Evolutionary conservation across 1,284 basidiomycete species (phyloP).

Genomic region (Stereum hirsutum): DNA sequence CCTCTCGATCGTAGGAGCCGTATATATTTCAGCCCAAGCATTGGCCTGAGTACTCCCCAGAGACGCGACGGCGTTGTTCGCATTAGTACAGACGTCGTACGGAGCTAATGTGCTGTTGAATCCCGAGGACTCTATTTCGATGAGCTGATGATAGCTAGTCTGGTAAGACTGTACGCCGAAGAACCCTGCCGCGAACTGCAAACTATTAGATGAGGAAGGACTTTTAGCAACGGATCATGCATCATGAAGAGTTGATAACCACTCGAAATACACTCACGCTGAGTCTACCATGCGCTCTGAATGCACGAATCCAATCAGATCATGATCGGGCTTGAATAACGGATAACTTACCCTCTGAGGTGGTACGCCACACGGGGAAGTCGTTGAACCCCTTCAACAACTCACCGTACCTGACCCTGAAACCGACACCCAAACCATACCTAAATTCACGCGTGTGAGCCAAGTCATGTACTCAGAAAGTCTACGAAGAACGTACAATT

Average conservation of each 20-base stretch:
- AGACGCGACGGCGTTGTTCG: constrained; percentile 24
- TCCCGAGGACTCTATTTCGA: constrained; percentile 39
- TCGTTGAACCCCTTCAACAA: constrained; percentile 42
- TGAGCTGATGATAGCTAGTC: constrained; percentile 36
- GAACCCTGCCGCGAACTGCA: constrained; percentile 52
- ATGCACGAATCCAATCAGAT: neutral
- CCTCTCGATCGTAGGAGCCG: constrained; percentile 39
- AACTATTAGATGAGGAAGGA: constrained; percentile 15
- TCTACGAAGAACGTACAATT: constrained; percentile 27
- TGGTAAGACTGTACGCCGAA: constrained; percentile 44
- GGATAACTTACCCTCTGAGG: constrained; percentile 30
- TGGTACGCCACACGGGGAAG: constrained; percentile 55
- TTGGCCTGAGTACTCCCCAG: constrained; percentile 20
- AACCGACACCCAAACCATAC: constrained; percentile 38
- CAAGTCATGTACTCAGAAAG: neutral
- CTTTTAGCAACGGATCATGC: neutral
- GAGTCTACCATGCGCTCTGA: constrained; percentile 42
- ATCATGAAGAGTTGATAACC: too few species aligned
- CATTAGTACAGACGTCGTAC: constrained; percentile 32
- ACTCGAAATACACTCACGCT: constrained; percentile 29
- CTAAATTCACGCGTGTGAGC: constrained; percentile 16
- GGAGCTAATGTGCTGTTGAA: constrained; percentile 56
- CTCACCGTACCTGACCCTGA: constrained; percentile 46
- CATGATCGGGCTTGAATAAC: neutral
- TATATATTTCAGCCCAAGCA: constrained; percentile 46